Evolutionary conservation across 2,329 filamentous ascomycete genomes (phyloP).

Genomic region (Xylaria sp.): DNA sequence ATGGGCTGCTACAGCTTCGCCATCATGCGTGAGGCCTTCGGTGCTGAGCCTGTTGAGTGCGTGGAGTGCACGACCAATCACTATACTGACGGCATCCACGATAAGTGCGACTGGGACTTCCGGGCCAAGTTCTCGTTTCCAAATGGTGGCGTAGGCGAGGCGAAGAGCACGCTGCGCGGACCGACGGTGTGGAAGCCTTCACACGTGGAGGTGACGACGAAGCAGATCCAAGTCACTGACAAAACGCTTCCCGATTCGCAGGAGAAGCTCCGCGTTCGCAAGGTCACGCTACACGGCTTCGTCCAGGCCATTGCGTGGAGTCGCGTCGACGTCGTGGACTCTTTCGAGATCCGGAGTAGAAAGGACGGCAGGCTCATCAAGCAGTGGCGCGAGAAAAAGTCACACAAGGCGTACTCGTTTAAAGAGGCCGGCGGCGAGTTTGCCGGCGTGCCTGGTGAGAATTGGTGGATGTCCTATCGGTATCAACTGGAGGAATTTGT

Average conservation of each 20-base stretch:
- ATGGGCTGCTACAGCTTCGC: not conserved
- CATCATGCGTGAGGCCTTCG: not conserved
- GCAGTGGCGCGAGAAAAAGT: not conserved
- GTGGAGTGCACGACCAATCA: not conserved
- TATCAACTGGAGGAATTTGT: not conserved
- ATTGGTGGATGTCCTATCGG: conserved; percentile 6
- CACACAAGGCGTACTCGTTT: not conserved
- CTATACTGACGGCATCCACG: not conserved
- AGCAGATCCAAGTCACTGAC: not conserved
- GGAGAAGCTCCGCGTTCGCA: not conserved
- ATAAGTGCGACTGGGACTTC: not conserved
- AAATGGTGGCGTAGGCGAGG: not conserved
- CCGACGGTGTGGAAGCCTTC: not conserved
- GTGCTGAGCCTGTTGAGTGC: conserved; percentile 17
- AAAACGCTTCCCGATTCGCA: not conserved
- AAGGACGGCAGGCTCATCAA: not conserved
- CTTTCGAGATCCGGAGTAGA: not conserved
- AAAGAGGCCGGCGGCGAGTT: not conserved
- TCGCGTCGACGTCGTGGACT: not conserved
- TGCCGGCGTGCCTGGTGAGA: not conserved
- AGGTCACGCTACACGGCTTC: not conserved
- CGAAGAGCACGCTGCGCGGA: not conserved
- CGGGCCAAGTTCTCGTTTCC: not conserved
- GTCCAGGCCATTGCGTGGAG: not conserved
- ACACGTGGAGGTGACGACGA: not conserved